Base-by-base conservation (phyloP, 164 flowering plant genomes). In the Macadamia tetraphylla region DNA sequence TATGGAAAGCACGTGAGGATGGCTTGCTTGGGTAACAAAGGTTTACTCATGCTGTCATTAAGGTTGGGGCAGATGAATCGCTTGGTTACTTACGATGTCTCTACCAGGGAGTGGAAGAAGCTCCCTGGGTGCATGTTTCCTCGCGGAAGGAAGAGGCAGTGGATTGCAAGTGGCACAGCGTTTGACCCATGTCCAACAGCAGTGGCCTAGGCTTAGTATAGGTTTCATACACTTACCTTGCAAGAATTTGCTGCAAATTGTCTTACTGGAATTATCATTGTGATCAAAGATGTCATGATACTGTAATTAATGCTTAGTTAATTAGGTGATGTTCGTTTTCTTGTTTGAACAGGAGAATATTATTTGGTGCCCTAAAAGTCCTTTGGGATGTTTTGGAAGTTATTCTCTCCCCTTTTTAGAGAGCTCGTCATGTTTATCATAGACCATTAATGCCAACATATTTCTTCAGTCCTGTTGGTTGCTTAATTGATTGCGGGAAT, bases 1-100 rank as follows among this genome's bases (percentile, higher is more conserved):
- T 94, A 94, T 49, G 99, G 98, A 63, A 94, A 94, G 99, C 92
- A 88, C 87, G 85, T 94, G 29, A 76, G 88, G 49, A 94, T 94
- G 99, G 86, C 85, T 78, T 90, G 98, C 83, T 74, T 94, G 87
- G 99, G 97, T 68, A 94, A 94, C 85, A 90, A 78, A 68, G 95
- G 89, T 62, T 76, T 94, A 83, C 82, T 94, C 79, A 82, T 94
- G 97, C 67, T 94, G 80, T 92, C 97, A 10, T 74, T 94, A 73
- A 81, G 95, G 58, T 89, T 92, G 0, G 80, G 81, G 64, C 88
- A 84, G 69, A 85, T 88, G 94, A 91, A 92, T 69, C 85, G 97
- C 13, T 67, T 94, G 53, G 95, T 92, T 62, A 80, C 93, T 3
- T 94, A 90, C 64, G 83, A 94, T 76, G 77, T 88, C 29, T 61